Conservation (phyloP, 2,329 filamentous ascomycete genomes). For the Xylariaceae sp. region DNA sequence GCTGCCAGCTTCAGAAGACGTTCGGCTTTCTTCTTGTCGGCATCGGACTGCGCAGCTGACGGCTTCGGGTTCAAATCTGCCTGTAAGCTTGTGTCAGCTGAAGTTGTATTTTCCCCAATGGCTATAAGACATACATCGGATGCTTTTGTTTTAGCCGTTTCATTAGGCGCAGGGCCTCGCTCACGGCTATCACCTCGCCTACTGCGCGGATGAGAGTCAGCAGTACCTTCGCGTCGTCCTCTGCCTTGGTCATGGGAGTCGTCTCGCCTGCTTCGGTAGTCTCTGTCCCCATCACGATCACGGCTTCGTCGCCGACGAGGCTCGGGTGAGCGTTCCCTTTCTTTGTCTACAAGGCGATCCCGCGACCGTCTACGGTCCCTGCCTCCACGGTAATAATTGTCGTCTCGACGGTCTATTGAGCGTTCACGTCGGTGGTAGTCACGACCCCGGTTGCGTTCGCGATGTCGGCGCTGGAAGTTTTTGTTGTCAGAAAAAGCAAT, state of each 20-base stretch:
- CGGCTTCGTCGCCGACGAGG: slow-evolving; percentile 64
- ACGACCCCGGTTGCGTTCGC: slow-evolving; percentile 53
- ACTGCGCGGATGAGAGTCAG: slow-evolving; percentile 69
- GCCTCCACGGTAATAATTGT: slow-evolving; percentile 57
- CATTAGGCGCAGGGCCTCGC: slow-evolving; percentile 54
- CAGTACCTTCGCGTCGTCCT: slow-evolving; percentile 68
- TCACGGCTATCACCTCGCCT: slow-evolving; percentile 65
- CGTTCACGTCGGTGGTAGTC: slow-evolving; percentile 71
- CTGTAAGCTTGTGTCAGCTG: slow-evolving; percentile 44
- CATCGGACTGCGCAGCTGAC: slow-evolving; percentile 61
- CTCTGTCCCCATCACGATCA: slow-evolving; percentile 58
- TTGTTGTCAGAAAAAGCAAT: slow-evolving; percentile 44
- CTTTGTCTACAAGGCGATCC: slow-evolving; percentile 56
- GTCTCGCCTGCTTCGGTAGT: slow-evolving; percentile 71
- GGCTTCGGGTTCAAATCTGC: slow-evolving; percentile 53
- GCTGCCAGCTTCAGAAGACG: slow-evolving; percentile 80
- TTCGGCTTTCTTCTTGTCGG: slow-evolving; percentile 80
- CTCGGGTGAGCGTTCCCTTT: slow-evolving; percentile 59
- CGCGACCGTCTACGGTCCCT: slow-evolving; percentile 68
- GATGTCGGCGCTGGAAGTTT: slow-evolving; percentile 57
- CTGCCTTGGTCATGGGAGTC: slow-evolving; percentile 69
- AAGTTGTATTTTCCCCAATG: not conserved
- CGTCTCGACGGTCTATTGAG: slow-evolving; percentile 68
- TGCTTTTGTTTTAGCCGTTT: slow-evolving; percentile 51
- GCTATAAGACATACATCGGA: slow-evolving; percentile 56